These are phyloP conservation scores for Tricholoma hemisulphureum DNA, from an alignment of 768 basidiomycete species.

Conservation along the genomic window DNA sequence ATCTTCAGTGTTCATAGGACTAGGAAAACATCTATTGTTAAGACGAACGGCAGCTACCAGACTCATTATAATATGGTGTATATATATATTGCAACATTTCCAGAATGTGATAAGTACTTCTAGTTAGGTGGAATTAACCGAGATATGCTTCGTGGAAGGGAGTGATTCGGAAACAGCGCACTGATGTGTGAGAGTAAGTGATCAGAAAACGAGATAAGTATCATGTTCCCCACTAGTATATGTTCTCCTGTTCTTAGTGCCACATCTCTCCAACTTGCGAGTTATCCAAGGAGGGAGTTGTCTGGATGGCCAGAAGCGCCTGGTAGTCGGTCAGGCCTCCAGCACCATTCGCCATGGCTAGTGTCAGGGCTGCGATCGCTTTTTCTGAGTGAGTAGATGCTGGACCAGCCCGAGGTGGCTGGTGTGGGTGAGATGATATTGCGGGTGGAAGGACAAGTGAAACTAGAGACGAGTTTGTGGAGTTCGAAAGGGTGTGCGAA, in stretches of 20 bases:
- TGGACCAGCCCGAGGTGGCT: slow-evolving; percentile 11
- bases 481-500: slow-evolving; percentile 35
- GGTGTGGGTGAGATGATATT: slow-evolving; percentile 9
- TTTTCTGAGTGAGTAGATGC: slow-evolving; percentile 53
- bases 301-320: slow-evolving; percentile 42
- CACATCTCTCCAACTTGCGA: slow-evolving; percentile 60
- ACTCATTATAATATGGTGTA: too few relatives aligned
- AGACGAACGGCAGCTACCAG: too few relatives aligned
- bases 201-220: neutral
- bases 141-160: too few relatives aligned
- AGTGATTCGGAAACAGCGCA: too few relatives aligned
- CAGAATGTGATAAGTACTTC: too few relatives aligned
- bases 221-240: too few relatives aligned
- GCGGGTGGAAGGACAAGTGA: slow-evolving; percentile 34
- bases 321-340: slow-evolving; percentile 58
- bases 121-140: neutral
- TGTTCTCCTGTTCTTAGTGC: slow-evolving; percentile 19
- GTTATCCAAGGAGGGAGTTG: slow-evolving; percentile 31
- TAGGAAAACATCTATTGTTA: too few relatives aligned
- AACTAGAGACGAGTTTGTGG: slow-evolving; percentile 38
- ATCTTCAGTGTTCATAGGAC: too few relatives aligned
- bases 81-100: too few relatives aligned
- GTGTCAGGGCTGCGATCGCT: slow-evolving; percentile 54
- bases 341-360: slow-evolving; percentile 65
- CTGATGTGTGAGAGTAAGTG: too few relatives aligned